phyloP scores from a whole-genome alignment of 805 yeast genomes.

The Spathaspora passalidarum region DNA sequence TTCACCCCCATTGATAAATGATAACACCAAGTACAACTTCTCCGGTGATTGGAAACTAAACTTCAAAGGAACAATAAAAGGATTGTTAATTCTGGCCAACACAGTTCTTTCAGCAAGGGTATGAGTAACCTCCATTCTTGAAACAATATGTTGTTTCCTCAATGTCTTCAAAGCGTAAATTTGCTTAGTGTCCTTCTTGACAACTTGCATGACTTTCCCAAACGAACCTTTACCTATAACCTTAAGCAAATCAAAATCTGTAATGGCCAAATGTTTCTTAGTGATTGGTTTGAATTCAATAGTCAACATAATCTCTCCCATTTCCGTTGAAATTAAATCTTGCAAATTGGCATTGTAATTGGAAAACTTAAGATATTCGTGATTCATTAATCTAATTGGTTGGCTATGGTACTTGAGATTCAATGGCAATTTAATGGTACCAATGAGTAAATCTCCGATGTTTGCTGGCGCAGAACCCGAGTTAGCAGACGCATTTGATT shows the following conservation, averaged over 20 bases:
- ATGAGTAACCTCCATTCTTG: constrained; percentile 92
- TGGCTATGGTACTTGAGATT: constrained; percentile 50
- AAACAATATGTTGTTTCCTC: constrained; percentile 90
- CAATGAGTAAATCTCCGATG: constrained; percentile 70
- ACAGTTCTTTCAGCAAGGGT: constrained; percentile 96
- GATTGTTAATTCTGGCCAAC: constrained; percentile 86
- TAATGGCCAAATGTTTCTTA: constrained; percentile 73
- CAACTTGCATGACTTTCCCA: constrained; percentile 98
- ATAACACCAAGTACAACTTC: constrained; percentile 82
- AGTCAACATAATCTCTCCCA: constrained; percentile 58
- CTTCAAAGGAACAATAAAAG: constrained; percentile 94
- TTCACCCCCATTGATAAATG: constrained; percentile 97
- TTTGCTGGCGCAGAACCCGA: constrained; percentile 26
- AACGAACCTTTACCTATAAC: constrained; percentile 98
- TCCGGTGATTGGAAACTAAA: constrained; percentile 98
- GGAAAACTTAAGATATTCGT: constrained; percentile 40
- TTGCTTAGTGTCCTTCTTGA: constrained; percentile 91
- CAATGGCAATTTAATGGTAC: constrained; percentile 64
- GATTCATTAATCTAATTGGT: constrained; percentile 61
- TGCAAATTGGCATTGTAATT: constrained; percentile 27
- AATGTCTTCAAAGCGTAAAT: constrained; percentile 93
- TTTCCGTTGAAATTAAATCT: constrained; percentile 28
- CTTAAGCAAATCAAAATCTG: constrained; percentile 88
- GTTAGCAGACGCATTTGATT: constrained; percentile 15
- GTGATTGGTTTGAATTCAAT: constrained; percentile 66